Conservation (phyloP, 306 rosid species). For the Acacia confusa region DNA sequence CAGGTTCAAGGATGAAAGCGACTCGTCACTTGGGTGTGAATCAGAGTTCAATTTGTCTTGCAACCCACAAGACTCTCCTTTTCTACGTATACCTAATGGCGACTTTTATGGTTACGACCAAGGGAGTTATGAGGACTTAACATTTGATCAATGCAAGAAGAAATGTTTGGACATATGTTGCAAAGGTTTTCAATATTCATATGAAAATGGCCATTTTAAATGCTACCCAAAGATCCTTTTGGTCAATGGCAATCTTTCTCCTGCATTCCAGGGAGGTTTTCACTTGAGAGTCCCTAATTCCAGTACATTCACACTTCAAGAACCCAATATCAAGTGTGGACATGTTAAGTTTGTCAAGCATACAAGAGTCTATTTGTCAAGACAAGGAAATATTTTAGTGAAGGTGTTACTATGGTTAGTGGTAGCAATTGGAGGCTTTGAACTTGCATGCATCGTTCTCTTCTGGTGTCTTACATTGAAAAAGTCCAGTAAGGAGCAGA, state of each 20-base stretch:
- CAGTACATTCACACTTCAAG: neutral
- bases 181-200: neutral
- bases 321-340: neutral
- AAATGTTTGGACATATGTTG: constrained; percentile 25
- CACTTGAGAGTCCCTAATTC: neutral
- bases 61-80: neutral
- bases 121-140: neutral
- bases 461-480: neutral
- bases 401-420: neutral
- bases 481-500: neutral
- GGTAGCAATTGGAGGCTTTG: neutral
- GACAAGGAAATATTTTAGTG: neutral
- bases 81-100: neutral
- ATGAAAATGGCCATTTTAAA: neutral
- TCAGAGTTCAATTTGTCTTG: constrained; percentile 32
- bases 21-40: constrained; percentile 48
- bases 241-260: neutral
- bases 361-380: neutral
- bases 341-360: neutral
- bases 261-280: neutral
- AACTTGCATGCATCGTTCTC: neutral
- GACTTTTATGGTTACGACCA: constrained; percentile 40
- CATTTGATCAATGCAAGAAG: constrained; percentile 17
- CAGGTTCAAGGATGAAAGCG: constrained; percentile 15
- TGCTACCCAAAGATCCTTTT: neutral